Base-by-base conservation (phyloP, 2,329 filamentous ascomycete genomes). In the Penicillium sp. region DNA sequence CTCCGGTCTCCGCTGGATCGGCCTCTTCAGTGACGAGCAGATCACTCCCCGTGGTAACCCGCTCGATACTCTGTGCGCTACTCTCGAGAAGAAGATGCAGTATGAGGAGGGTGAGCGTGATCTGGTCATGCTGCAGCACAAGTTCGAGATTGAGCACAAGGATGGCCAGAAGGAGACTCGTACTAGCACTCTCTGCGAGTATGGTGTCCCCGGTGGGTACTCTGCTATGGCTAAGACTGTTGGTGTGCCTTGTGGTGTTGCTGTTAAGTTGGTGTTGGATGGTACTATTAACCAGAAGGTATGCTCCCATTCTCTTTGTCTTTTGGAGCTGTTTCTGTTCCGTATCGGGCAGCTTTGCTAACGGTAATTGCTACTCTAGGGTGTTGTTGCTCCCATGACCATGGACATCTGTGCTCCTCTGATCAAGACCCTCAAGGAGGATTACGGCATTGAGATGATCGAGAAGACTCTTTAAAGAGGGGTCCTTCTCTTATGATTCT, bases 81-180 rank as follows among this genome's bases (percentile, higher is more conserved):
- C 83, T 3, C 80, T 95, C 28, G 88, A 95, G 77, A 74, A 87
- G 77, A 95, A 94, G 82, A 94, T 95, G 87, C 80, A 87, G 71
- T 95, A 84, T 70, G 85, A 80, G 64, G 76, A 85, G 61, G 84
- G 79, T 53, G 88, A 95, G 80, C 84, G 89, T 52, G 89, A 95
- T 69, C 75, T 94, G 58, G 86, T 93, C 57, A 81, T 86, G 73
- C 64, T 76, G 31, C 73, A 75, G 61, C 73, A 75, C 63, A 73
- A 69, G 74, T 94, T 95, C 68, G 83, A 83, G 67, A 87, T 95
- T 59, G 86, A 93, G 77, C 75, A 85, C 72, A 83, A 84, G 71
- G 85, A 93, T 66, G 88, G 88, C 62, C 80, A 73, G 66, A 80
- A 79, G 68, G 82, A 94, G 75, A 88, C 83, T 38, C 77, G 84